These are phyloP conservation scores for Mortierella sp. DNA, from an alignment of 371 early-diverging fungal species.

Conservation along the genomic window DNA sequence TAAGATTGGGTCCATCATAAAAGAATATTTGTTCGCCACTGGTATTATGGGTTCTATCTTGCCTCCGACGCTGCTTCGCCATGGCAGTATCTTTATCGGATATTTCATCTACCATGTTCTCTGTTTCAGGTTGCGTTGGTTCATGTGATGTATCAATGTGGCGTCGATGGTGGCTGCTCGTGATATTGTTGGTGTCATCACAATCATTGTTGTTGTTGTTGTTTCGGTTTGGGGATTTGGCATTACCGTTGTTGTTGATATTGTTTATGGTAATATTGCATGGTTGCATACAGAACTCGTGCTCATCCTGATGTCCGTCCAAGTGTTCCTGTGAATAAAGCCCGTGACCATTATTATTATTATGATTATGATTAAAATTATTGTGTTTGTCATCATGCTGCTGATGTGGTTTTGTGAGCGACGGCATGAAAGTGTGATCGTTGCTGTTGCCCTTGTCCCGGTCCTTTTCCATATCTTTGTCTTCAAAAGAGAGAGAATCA, in stretches of 20 bases:
- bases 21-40: conserved; percentile 46
- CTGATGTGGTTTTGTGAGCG: conserved; percentile 32
- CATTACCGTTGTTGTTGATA: conserved; percentile 5
- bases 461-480: conserved; percentile 5
- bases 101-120: background rate
- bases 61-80: conserved; percentile 12
- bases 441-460: conserved; percentile 11
- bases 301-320: background rate
- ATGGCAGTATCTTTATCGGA: background rate
- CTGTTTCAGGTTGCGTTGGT: background rate
- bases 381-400: background rate
- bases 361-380: conserved; percentile 10
- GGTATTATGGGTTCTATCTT: conserved; percentile 22
- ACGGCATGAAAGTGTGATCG: conserved; percentile 7
- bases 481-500: conserved; percentile 14
- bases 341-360: conserved; percentile 17
- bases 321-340: conserved; percentile 18
- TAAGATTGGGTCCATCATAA: conserved; percentile 37
- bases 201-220: conserved; percentile 6
- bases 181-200: background rate
- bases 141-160: background rate
- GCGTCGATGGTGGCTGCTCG: background rate
- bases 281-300: conserved; percentile 6
- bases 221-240: background rate
- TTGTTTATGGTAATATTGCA: conserved; percentile 1